These are phyloP conservation scores for Xylaria sp. DNA, from an alignment of 495 filamentous ascomycete species.

Conservation along the genomic window DNA sequence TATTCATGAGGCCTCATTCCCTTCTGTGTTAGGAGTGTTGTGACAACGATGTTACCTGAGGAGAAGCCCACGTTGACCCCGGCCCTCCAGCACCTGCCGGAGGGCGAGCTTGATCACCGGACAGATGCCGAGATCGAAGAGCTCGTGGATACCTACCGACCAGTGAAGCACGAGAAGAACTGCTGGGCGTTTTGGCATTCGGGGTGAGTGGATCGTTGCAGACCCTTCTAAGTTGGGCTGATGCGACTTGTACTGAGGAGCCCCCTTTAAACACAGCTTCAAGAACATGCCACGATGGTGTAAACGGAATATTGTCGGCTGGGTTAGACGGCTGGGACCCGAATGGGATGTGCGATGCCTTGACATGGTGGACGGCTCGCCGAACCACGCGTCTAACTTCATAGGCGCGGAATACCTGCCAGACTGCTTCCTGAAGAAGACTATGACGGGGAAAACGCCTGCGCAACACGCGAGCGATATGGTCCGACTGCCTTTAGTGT, in stretches of 20 bases:
- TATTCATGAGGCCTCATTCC: neutral
- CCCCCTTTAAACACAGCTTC: conserved; percentile 23
- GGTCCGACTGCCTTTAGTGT: conserved; percentile 43
- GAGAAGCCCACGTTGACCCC: conserved; percentile 23
- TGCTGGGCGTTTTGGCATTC: conserved; percentile 26
- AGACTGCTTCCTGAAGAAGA: conserved; percentile 36
- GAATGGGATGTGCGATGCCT: conserved; percentile 32
- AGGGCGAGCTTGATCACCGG: conserved; percentile 2
- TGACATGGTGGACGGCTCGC: conserved; percentile 30
- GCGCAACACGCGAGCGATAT: conserved; percentile 43
- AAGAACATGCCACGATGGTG: conserved; percentile 41
- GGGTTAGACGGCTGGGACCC: conserved; percentile 32
- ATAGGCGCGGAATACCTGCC: conserved; percentile 35
- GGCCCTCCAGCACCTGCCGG: conserved; percentile 10
- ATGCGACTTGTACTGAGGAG: neutral
- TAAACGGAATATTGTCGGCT: conserved; percentile 38
- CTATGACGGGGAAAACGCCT: conserved; percentile 37
- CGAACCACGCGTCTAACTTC: conserved; percentile 30
- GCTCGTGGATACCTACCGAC: conserved; percentile 12
- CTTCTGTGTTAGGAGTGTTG: neutral
- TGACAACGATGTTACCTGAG: neutral
- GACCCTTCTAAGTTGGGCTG: neutral
- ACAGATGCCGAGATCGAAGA: conserved; percentile 23
- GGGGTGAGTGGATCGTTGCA: conserved; percentile 7
- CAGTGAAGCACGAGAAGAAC: conserved; percentile 22